Evolutionary conservation across 345 rosid species (phyloP), one percentile per base, ranked within the genome.

Genomic region (Nephelium lappaceum): DNA sequence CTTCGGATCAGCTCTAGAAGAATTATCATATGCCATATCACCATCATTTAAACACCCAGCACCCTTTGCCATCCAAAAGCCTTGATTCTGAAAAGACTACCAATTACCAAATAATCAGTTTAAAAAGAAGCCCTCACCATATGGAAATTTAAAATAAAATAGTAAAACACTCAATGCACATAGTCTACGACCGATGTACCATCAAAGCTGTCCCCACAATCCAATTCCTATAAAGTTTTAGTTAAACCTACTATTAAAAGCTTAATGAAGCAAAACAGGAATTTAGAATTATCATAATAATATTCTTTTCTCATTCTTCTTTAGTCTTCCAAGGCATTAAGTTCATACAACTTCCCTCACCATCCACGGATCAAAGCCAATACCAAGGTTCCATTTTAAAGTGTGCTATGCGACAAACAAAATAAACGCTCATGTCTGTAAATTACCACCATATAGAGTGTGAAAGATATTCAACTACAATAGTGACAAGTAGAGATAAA

Each of bases 61-160:
- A 79, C 73, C 79, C 65, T 89, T 89, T 8, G 60, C 75, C 80
- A 77, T 81, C 90, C 92, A 89, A 84, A 77, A 76, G 31, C 87
- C 83, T 64, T 87, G 87, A 83, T 87, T 87, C 90, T 84, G 90
- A 73, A 78, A 84, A 79, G 76, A 81, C 60, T 49, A 41, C 55
- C 47, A 39, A 81, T 53, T 49, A 41, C 55, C 47, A 39, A 5
- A 74, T 19, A 66, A 73, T 43, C 41, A 66, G 51, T 57, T 36
- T 19, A 71, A 73, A 31, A 67, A 39, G 45, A 61, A 6, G 21
- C 67, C 53, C 25, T 31, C 6, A 21, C 66, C 41, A 21, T 64
- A 77, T 39, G 6, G 11, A 24, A 55, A 36, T 43, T 12, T 41
- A 6, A 47, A 27, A 45, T 61, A 69, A 31, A 63, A 74, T 23